Percentiles rank a stretch among this genome's conserved stretches.
These are phyloP conservation scores for Abelmoschus esculentus DNA, from an alignment of 345 rosid species.

Conservation along the genomic window DNA sequence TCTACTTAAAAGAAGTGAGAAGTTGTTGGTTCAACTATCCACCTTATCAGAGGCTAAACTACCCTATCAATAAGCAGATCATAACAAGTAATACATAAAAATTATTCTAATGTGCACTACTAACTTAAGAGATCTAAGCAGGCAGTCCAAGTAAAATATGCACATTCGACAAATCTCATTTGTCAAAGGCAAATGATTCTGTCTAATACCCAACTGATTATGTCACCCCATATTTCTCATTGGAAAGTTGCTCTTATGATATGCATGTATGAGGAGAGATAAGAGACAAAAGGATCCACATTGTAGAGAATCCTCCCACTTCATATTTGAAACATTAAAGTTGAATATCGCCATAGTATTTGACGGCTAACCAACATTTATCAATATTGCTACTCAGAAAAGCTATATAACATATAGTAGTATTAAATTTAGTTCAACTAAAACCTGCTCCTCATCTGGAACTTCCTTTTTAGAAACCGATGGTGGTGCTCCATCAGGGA, in stretches of 20 bases:
- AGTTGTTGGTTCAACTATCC: neutral
- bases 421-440: neutral
- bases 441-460: slow-evolving; percentile 63
- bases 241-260: neutral
- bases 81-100: neutral
- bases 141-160: neutral
- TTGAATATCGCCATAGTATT: neutral
- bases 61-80: neutral
- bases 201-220: neutral
- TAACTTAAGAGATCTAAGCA: neutral
- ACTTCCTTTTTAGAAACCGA: slow-evolving; percentile 48
- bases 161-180: neutral
- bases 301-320: neutral
- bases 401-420: neutral
- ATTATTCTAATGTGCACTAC: neutral
- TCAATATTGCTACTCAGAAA: neutral
- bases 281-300: neutral
- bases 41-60: neutral
- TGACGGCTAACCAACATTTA: slow-evolving; percentile 3
- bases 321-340: neutral
- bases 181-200: neutral
- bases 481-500: slow-evolving; percentile 96
- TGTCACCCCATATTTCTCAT: neutral
- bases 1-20: neutral
- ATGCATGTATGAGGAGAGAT: neutral